Conservation (phyloP, 2,329 filamentous ascomycete species). For the Phyllosticta citrichinensis region DNA sequence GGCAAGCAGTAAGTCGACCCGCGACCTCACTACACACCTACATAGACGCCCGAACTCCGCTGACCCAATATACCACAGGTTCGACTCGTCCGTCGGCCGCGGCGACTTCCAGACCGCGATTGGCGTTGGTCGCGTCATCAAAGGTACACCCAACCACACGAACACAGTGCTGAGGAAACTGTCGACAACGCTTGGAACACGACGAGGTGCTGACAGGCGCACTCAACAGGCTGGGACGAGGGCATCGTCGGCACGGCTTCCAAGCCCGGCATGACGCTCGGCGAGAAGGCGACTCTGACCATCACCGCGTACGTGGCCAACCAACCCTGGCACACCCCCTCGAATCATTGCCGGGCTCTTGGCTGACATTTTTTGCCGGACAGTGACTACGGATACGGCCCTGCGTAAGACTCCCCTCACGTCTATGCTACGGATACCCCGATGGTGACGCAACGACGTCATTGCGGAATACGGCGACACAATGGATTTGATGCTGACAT, state of each 20-base stretch:
- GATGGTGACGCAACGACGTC: background rate
- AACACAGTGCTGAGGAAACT: slow-evolving; percentile 1
- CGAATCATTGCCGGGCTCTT: too few species aligned
- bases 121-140: slow-evolving; percentile 76
- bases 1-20: slow-evolving; percentile 56
- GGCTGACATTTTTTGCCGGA: background rate
- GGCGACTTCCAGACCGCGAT: slow-evolving; percentile 69
- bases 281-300: slow-evolving; percentile 78
- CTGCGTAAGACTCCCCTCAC: slow-evolving; percentile 19
- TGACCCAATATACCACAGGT: slow-evolving; percentile 44
- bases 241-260: slow-evolving; percentile 48
- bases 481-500: slow-evolving; percentile 15
- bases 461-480: background rate
- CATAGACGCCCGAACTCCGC: background rate
- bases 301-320: slow-evolving; percentile 57
- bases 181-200: slow-evolving; percentile 13
- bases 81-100: slow-evolving; percentile 75
- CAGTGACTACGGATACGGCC: slow-evolving; percentile 29
- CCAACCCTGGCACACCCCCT: slow-evolving; percentile 7
- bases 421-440: background rate
- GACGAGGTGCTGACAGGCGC: slow-evolving; percentile 9
- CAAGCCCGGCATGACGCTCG: slow-evolving; percentile 64
- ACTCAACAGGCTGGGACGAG: slow-evolving; percentile 44
- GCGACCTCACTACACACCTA: background rate
- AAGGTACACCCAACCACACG: slow-evolving; percentile 46